Base-by-base conservation (phyloP, 805 yeast genomes). In the Saccharomycopsis lassenensis region DNA sequence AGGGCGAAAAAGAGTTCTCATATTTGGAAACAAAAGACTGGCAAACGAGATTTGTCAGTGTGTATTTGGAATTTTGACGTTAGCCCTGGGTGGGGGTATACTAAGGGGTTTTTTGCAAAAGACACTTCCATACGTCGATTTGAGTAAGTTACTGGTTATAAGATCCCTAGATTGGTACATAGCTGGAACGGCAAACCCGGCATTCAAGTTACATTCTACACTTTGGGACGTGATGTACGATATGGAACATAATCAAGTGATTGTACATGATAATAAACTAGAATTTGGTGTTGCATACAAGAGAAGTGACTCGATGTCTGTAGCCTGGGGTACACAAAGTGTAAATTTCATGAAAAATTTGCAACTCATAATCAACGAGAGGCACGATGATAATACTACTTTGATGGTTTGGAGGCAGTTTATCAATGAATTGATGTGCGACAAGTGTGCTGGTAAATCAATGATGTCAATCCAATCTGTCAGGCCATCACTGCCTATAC, bases 171-270 rank as follows among this genome's bases (percentile, higher is more conserved):
- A 60, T 8, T 69, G 73, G 11, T 72, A 54, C 47, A 54, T 72
- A 41, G 79, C 77, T 1, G 79, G 79, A 11, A 73, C 74, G 23
- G 71, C 71, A 40, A 72, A 73, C 50, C 75, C 77, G 5, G 70
- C 74, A 29, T 72, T 72, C 54, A 67, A 67, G 44, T 52, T 61
- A 31, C 72, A 71, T 43, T 72, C 71, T 29, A 59, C 56, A 32
- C 58, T 74, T 50, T 72, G 76, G 74, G 79, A 72, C 44, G 48
- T 72, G 8, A 52, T 72, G 26, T 67, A 69, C 41, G 76, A 73
- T 46, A 51, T 72, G 35, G 77, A 73, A 44, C 41, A 61, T 7
- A 62, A 63, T 23, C 35, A 43, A 15, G 22, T 43, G 17, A 21
- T 40, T 41, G 64, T 62, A 15, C 24, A 8, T 11, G 24, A 23